These are phyloP conservation scores for Zhuliangozyma parablackwelliae DNA, from an alignment of 1,139 yeast genomes.

Conservation along the genomic window DNA sequence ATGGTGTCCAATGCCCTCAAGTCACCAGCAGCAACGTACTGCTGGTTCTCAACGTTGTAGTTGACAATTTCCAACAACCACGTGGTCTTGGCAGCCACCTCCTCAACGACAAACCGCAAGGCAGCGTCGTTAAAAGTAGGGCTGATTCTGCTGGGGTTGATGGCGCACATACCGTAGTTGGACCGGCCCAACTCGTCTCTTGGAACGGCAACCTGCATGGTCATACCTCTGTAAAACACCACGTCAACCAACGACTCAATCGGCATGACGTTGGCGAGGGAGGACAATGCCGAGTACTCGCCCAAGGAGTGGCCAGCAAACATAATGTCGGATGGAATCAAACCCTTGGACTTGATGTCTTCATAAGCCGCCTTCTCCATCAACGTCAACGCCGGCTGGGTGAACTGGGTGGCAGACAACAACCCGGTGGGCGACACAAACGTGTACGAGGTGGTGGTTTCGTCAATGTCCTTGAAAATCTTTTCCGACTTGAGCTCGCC, in stretches of 20 bases:
- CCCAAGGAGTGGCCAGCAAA: conserved; percentile 99
- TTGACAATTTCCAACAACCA: conserved; percentile 98
- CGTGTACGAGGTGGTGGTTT: conserved; percentile 76
- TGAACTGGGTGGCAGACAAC: conserved; percentile 95
- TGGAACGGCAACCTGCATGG: conserved; percentile 99
- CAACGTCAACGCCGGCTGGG: conserved; percentile 97
- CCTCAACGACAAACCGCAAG: conserved; percentile 88
- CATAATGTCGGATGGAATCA: conserved; percentile 88
- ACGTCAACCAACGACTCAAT: conserved; percentile 96
- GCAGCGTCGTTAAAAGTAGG: conserved; percentile 91
- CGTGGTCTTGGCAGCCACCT: conserved; percentile 72
- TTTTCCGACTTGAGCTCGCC: conserved; percentile 86
- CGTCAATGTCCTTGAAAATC: conserved; percentile 88
- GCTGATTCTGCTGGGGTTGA: conserved; percentile 90
- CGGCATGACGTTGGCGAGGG: conserved; percentile 98
- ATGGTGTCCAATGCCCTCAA: conserved; percentile 90
- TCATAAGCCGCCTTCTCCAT: conserved; percentile 99
- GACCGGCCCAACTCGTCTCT: conserved; percentile 94
- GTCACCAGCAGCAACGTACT: conserved; percentile 98
- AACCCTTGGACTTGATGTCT: conserved; percentile 93
- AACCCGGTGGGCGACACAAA: conserved; percentile 93
- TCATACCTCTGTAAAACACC: conserved; percentile 99
- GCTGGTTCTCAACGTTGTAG: conserved; percentile 96
- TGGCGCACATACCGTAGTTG: conserved; percentile 98
- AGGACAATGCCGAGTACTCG: conserved; percentile 95